These are phyloP conservation scores for Sordariomycetes sp. DNA, from an alignment of 2,329 filamentous ascomycete genomes.

Conservation along the genomic window DNA sequence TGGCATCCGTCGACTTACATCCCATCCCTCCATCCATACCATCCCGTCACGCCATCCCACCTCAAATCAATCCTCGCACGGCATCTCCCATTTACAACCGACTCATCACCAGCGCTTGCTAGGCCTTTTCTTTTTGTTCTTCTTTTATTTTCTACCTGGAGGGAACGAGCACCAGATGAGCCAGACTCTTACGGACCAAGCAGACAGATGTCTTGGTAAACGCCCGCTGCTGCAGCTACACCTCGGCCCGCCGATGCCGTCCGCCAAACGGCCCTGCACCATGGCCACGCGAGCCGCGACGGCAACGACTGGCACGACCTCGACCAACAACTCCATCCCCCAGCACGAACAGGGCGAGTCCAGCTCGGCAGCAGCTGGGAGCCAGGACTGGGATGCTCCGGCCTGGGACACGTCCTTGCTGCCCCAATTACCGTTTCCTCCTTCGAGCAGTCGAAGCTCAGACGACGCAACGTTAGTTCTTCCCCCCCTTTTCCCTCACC, in stretches of 20 bases:
- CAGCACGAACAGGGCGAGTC: background rate
- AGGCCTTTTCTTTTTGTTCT: background rate
- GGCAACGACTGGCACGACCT: background rate
- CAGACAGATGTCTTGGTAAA: constrained; percentile 5
- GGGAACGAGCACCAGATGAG: background rate
- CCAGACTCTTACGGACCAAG: background rate
- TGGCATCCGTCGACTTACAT: no score
- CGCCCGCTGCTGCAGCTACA: constrained; percentile 1
- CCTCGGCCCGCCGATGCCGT: constrained; percentile 1
- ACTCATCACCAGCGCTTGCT: no score
- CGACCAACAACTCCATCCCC: background rate
- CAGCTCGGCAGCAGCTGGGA: background rate
- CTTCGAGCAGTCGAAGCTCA: background rate
- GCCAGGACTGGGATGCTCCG: background rate
- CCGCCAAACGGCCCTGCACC: constrained; percentile 3
- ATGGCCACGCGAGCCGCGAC: constrained; percentile 1
- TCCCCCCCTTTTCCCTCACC: background rate
- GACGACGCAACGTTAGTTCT: background rate
- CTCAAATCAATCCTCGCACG: no score
- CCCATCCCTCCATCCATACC: no score
- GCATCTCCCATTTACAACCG: no score
- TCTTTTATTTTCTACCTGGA: background rate
- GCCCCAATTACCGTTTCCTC: background rate
- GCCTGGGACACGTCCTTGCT: background rate
- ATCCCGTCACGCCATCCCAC: no score